These are phyloP conservation scores for Myriangium duriaei DNA, from an alignment of 2,329 filamentous ascomycete species.

Conservation along the genomic window DNA sequence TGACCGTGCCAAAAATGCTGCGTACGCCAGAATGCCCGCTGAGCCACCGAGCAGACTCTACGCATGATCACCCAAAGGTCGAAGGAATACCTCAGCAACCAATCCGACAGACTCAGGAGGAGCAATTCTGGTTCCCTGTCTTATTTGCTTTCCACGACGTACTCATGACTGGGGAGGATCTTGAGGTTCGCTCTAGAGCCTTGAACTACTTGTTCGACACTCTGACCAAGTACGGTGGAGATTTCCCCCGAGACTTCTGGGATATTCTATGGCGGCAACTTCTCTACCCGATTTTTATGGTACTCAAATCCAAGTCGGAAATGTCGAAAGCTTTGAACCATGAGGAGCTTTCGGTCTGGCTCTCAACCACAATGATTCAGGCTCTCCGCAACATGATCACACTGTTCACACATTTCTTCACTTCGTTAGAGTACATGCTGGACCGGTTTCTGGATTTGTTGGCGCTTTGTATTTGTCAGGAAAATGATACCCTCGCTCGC, in stretches of 20 bases:
- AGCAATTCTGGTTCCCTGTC: conserved; percentile 97
- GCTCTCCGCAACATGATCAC: conserved; percentile 97
- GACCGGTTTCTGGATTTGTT: conserved; percentile 92
- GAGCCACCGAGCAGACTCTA: conserved; percentile 49
- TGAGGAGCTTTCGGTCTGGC: conserved; percentile 94
- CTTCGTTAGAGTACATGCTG: conserved; percentile 92
- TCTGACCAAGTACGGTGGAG: conserved; percentile 75
- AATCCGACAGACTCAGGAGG: conserved; percentile 77
- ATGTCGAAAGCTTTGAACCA: conserved; percentile 92
- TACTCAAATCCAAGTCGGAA: conserved; percentile 87
- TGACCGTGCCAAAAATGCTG: conserved; percentile 87
- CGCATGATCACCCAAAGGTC: conserved; percentile 35
- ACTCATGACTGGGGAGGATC: conserved; percentile 95
- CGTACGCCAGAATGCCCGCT: conserved; percentile 90
- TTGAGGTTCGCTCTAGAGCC: conserved; percentile 81
- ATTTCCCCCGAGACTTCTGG: conserved; percentile 93
- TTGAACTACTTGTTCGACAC: conserved; percentile 96
- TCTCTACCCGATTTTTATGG: conserved; percentile 96
- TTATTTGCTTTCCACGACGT: conserved; percentile 98
- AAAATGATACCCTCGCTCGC: conserved; percentile 94
- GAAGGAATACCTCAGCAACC: conserved; percentile 48
- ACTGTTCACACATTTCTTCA: conserved; percentile 97
- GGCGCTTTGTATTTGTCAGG: conserved; percentile 93
- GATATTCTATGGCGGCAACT: conserved; percentile 96
- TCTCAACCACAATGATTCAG: conserved; percentile 99